phyloP scores from a whole-genome alignment of 2,329 filamentous ascomycete species.

The Scedosporium apiospermum region DNA sequence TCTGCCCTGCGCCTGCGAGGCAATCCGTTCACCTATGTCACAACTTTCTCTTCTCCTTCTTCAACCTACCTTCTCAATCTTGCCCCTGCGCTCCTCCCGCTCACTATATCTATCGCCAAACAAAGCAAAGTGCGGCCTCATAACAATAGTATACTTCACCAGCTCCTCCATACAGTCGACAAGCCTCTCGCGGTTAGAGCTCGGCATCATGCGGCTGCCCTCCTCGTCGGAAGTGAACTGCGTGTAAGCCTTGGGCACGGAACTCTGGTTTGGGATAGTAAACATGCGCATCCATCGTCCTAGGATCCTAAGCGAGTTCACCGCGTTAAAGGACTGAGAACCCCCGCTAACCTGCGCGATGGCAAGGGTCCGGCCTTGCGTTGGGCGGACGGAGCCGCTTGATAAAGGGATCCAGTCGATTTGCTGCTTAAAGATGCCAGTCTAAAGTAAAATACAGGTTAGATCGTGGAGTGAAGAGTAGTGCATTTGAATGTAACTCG shows the following conservation, averaged over 20 bases:
- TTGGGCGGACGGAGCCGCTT: constrained; percentile 52
- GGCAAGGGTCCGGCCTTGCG: constrained; percentile 54
- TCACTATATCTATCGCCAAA: constrained; percentile 58
- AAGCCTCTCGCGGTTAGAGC: constrained; percentile 47
- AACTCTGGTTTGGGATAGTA: constrained; percentile 55
- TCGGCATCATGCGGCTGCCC: constrained; percentile 41
- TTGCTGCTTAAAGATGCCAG: constrained; percentile 59
- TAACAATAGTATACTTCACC: constrained; percentile 58
- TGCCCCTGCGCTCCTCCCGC: constrained; percentile 29
- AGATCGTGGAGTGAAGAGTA: background rate
- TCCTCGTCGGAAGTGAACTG: constrained; percentile 43
- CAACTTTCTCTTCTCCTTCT: too few relatives aligned
- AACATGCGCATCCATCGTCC: constrained; percentile 66
- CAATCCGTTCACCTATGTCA: too few relatives aligned
- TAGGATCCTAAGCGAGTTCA: constrained; percentile 55
- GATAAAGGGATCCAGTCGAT: constrained; percentile 61
- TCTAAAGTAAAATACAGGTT: constrained; percentile 23
- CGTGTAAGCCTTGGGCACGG: constrained; percentile 53
- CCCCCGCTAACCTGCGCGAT: constrained; percentile 55
- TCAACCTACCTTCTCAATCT: constrained; percentile 7
- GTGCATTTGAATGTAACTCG: background rate
- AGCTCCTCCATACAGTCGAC: constrained; percentile 64
- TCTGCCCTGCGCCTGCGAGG: too few relatives aligned
- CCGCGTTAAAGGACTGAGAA: constrained; percentile 57
- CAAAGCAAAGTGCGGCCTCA: constrained; percentile 50